Evolutionary conservation across 768 basidiomycete species (phyloP).

Genomic region (Russula dissimulans): DNA sequence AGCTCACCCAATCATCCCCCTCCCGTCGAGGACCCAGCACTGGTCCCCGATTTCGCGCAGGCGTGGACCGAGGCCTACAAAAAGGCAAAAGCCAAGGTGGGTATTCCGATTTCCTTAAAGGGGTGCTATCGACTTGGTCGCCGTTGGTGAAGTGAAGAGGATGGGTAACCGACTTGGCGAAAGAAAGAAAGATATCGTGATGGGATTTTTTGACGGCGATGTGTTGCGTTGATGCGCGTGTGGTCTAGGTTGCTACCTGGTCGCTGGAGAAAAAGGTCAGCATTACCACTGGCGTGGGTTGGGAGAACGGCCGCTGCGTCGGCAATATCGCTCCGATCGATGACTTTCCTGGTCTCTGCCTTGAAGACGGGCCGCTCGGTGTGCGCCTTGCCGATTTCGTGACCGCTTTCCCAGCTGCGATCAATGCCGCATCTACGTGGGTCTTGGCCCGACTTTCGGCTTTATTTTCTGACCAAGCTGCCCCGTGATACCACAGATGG

Average conservation of each 20-base stretch:
- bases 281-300: conserved; percentile 31
- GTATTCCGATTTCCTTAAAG: neutral
- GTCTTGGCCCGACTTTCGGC: conserved; percentile 20
- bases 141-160: too few relatives aligned
- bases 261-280: conserved; percentile 20
- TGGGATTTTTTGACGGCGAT: too few relatives aligned
- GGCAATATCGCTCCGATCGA: conserved; percentile 51
- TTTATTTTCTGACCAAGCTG: neutral
- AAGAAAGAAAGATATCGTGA: too few relatives aligned
- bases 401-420: conserved; percentile 74
- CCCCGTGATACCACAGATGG: conserved; percentile 36
- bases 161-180: too few relatives aligned
- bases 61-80: conserved; percentile 53
- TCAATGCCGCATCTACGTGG: conserved; percentile 76
- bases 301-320: conserved; percentile 56
- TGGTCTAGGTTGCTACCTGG: conserved; percentile 5
- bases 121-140: neutral
- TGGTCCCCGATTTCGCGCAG: conserved; percentile 38
- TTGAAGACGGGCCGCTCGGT: conserved; percentile 72
- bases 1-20: conserved; percentile 54
- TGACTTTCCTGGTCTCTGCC: conserved; percentile 58
- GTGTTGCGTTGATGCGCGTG: neutral
- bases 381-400: conserved; percentile 66
- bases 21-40: conserved; percentile 32
- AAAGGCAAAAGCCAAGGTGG: conserved; percentile 38